Conservation (phyloP, 2,329 filamentous ascomycete genomes). For the Diatrype stigma region DNA sequence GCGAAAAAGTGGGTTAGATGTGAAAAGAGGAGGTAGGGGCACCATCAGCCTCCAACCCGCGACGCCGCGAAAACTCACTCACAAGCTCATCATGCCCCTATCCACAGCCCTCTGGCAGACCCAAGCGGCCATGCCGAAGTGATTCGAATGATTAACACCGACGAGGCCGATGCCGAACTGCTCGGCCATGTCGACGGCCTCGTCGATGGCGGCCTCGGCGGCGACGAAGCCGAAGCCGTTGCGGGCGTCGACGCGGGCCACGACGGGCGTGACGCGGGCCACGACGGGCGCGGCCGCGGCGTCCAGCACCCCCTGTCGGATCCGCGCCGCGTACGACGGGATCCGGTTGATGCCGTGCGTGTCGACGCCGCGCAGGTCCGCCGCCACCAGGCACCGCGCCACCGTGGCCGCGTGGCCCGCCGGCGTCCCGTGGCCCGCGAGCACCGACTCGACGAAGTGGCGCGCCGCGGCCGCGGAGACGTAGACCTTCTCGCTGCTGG, state of each 20-base stretch:
- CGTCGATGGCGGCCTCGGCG: slow-evolving; percentile 60
- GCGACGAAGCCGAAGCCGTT: slow-evolving; percentile 76
- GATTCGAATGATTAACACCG: slow-evolving; percentile 71
- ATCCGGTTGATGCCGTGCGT: slow-evolving; percentile 76
- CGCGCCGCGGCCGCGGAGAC: slow-evolving; percentile 36
- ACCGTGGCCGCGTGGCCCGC: slow-evolving; percentile 55
- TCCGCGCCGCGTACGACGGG: slow-evolving; percentile 70
- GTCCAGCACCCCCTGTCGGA: slow-evolving; percentile 66
- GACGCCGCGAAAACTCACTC: too few relatives aligned
- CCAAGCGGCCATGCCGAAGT: slow-evolving; percentile 83
- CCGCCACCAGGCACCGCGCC: slow-evolving; percentile 65
- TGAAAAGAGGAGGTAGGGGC: too few relatives aligned
- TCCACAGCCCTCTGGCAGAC: slow-evolving; percentile 74
- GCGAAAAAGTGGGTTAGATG: too few relatives aligned
- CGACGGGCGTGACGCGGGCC: slow-evolving; percentile 62
- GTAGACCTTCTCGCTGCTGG: too few relatives aligned
- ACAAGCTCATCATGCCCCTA: slow-evolving; percentile 61
- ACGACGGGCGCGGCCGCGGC: slow-evolving; percentile 55
- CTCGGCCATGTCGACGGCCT: slow-evolving; percentile 62
- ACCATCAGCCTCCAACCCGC: too few relatives aligned
- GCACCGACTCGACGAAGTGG: slow-evolving; percentile 49
- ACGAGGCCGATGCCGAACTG: slow-evolving; percentile 71
- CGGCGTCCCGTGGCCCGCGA: slow-evolving; percentile 58
- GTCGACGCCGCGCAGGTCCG: slow-evolving; percentile 75
- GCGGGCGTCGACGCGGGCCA: slow-evolving; percentile 61